A percentile compares a stretch with the other conserved stretches of the same genome.
Evolutionary conservation across 2,329 filamentous ascomycete genomes (phyloP).

Genomic region (Ophiocordyceps camponoti-floridani): DNA sequence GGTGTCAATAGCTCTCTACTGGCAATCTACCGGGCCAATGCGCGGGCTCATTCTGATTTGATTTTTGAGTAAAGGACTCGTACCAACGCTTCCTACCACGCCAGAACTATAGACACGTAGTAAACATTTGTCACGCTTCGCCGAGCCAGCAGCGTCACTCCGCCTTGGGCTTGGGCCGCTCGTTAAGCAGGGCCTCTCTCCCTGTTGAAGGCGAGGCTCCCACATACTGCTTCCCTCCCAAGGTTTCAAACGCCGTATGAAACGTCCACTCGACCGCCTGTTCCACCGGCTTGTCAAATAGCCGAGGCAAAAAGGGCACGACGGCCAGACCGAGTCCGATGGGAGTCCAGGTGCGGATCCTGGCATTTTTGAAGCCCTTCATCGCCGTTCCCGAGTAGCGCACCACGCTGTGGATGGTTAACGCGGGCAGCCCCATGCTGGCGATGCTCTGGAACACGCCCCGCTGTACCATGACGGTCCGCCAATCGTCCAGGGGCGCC

Average conservation of each 20-base stretch:
- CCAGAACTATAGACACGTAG: not conserved
- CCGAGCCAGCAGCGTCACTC: constrained; percentile 10
- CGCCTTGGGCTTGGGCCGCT: constrained; percentile 28
- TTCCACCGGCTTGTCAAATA: constrained; percentile 90
- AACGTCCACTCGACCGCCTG: constrained; percentile 81
- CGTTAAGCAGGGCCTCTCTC: constrained; percentile 19
- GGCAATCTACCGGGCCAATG: no score
- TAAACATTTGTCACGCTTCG: not conserved
- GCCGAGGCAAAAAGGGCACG: constrained; percentile 65
- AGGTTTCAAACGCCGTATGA: constrained; percentile 58
- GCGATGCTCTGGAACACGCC: constrained; percentile 82
- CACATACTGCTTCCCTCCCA: constrained; percentile 45
- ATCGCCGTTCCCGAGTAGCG: constrained; percentile 74
- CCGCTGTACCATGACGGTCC: constrained; percentile 79
- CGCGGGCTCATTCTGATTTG: no score
- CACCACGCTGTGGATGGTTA: constrained; percentile 88
- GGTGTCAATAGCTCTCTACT: no score
- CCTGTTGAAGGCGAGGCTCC: constrained; percentile 36
- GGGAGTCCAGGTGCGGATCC: constrained; percentile 67
- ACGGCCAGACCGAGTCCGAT: constrained; percentile 67
- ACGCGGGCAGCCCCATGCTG: constrained; percentile 83
- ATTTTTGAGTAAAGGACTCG: no score
- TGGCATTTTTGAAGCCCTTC: constrained; percentile 62
- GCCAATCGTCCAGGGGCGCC: constrained; percentile 71
- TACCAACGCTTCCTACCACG: no score